Evolutionary conservation across 805 yeast species (phyloP), one percentile per base, ranked within the genome.

Genomic region (Candida palmyrensis): DNA sequence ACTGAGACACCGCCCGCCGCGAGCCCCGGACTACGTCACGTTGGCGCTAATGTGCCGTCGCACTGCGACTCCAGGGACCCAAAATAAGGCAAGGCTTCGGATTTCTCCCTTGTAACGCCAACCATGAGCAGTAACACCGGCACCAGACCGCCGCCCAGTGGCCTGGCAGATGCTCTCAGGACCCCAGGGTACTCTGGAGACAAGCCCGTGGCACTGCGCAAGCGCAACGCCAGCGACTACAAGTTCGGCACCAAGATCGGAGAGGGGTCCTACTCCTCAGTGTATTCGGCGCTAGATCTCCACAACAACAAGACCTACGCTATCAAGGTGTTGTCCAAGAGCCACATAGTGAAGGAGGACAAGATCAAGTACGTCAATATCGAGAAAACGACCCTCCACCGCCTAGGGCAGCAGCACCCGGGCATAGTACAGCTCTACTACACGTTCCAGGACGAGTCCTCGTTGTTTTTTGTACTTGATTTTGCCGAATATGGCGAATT

Each of bases 401-500:
- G 90, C 16, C 64, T 92, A 41, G 96, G 96, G 3, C 80, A 81
- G 36, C 71, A 65, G 41, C 97, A 92, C 52, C 96, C 97, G 0
- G 98, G 98, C 1, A 82, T 92, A 18, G 94, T 92, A 14, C 84
- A 89, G 30, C 64, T 92, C 29, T 85, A 86, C 59, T 92, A 84
- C 58, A 92, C 98, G 1, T 92, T 92, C 60, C 98, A 92, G 57
- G 98, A 92, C 55, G 86, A 84, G 28, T 73, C 77, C 38, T 80
- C 87, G 21, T 64, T 92, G 24, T 92, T 87, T 53, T 92, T 89
- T 56, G 98, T 90, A 23, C 73, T 92, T 34, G 97, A 92, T 57
- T 84, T 79, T 52, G 97, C 97, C 2, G 82, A 90, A 38, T 86
- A 88, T 47, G 98, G 98, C n/a, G 98, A 92, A 57, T 63, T 92